phyloP scores from a whole-genome alignment of 768 basidiomycete genomes.

The Podaxis carcinomalis region DNA sequence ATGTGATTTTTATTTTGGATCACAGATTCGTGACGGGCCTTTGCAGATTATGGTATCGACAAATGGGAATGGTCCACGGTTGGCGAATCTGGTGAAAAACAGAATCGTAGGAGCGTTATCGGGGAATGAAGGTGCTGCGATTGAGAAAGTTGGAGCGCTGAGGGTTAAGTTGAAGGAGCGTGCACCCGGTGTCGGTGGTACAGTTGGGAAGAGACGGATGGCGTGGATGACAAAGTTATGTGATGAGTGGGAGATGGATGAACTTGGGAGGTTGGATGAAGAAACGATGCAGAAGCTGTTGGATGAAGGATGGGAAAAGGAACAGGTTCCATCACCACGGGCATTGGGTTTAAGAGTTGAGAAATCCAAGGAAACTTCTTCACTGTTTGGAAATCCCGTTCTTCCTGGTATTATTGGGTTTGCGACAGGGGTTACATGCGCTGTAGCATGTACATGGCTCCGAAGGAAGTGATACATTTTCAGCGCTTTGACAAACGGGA shows the following conservation, averaged over 20 bases:
- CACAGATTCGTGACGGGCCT: conserved; percentile 85
- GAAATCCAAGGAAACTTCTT: not conserved
- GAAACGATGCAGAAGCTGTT: conserved; percentile 59
- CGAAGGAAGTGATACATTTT: not conserved
- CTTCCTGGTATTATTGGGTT: conserved; percentile 9
- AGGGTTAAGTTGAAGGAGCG: conserved; percentile 69
- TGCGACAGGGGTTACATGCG: not conserved
- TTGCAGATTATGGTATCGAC: conserved; percentile 96
- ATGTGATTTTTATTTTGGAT: conserved; percentile 99
- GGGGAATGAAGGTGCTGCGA: conserved; percentile 67
- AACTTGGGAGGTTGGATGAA: conserved; percentile 70
- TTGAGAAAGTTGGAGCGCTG: conserved; percentile 74
- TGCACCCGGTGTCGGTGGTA: conserved; percentile 81
- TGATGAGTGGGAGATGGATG: conserved; percentile 80
- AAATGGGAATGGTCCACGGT: conserved; percentile 86
- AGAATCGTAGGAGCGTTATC: conserved; percentile 68
- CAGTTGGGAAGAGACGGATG: conserved; percentile 78
- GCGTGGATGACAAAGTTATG: conserved; percentile 88
- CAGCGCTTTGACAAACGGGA: not conserved
- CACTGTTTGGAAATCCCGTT: not conserved
- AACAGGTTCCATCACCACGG: conserved; percentile 32
- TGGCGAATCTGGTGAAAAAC: conserved; percentile 79
- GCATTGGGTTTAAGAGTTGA: not conserved
- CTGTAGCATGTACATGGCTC: not conserved
- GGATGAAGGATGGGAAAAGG: conserved; percentile 83